Evolutionary conservation across 2,329 filamentous ascomycete genomes (phyloP), one percentile per base, ranked within the genome.

Genomic region (Beauveria rudraprayagi): DNA sequence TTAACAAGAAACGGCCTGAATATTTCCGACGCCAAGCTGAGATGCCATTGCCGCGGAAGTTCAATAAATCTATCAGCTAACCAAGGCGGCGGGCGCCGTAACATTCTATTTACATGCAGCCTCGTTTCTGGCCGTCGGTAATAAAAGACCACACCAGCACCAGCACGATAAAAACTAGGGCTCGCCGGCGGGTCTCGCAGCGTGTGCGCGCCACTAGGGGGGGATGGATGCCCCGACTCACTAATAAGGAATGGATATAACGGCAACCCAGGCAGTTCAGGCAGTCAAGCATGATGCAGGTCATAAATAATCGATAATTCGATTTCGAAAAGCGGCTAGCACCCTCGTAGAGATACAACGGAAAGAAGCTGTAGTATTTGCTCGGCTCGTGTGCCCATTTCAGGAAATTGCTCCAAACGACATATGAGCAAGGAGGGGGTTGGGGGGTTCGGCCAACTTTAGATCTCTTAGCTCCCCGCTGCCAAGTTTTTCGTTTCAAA

Each of bases 121-220:
- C 40, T 55, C 22, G 52, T 44, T 43, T 34, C 52, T 34, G 16
- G 17, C 34, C 41, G 53, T 56, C 53, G 53, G 24, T 56, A 34
- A 10, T n/a, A n/a, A n/a, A 47, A 14, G 24, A 44, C 16, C 24
- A 55, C 52, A 24, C 5, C 24, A 55, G 40, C 52, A 55, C 24
- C n/a, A 6, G 22, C 17, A 50, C 53, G n/a, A 40, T 40, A 47
- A 16, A 46, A 17, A 47, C n/a, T 10, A 50, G 43, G 30, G 55
- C 43, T 57, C 28, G 44, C 28, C 2, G 9, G 43, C 55, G 55
- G 55, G 55, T 57, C 55, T 57, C 55, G 55, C 55, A 37, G 43
- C 30, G n/a, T 5, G 50, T 10, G n/a, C 7, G 14, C 22, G 16
- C 48, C 17, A 17, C 43, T 47, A 26, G 54, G 26, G 28, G 19